Evolutionary conservation across 2,329 filamentous ascomycete genomes (phyloP).

Genomic region (Colletotrichum tabaci): DNA sequence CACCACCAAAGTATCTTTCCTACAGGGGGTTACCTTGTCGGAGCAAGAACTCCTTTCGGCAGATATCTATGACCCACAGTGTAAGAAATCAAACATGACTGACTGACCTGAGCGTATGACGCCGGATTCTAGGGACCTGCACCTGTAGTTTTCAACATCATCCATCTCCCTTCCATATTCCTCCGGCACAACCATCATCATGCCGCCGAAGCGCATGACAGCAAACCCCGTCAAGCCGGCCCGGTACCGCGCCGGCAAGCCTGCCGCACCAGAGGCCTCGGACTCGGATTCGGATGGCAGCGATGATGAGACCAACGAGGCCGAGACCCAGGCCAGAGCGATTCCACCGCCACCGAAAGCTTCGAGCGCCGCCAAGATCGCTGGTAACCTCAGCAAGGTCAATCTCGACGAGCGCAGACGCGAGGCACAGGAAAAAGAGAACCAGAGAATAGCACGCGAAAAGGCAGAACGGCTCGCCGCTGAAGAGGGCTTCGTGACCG

Average conservation of each 20-base stretch:
- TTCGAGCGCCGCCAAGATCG: constrained; percentile 69
- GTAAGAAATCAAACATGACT: no score
- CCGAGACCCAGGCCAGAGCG: constrained; percentile 46
- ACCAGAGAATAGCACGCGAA: constrained; percentile 62
- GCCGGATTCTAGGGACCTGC: not conserved
- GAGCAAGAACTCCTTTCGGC: no score
- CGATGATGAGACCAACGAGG: constrained; percentile 53
- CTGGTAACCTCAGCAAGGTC: constrained; percentile 67
- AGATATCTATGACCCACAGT: no score
- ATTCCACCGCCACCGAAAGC: constrained; percentile 71
- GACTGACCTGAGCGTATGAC: no score
- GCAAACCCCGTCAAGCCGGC: constrained; percentile 87
- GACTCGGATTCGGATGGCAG: constrained; percentile 68
- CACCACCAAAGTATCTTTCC: no score
- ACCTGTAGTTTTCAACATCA: constrained; percentile 20
- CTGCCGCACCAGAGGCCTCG: constrained; percentile 65
- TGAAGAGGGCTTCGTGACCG: constrained; percentile 76
- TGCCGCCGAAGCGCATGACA: constrained; percentile 90
- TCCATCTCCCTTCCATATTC: constrained; percentile 9
- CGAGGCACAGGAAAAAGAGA: constrained; percentile 63
- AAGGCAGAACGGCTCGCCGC: constrained; percentile 66
- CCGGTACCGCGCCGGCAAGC: constrained; percentile 90
- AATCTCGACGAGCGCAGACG: constrained; percentile 65
- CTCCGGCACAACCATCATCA: constrained; percentile 47
- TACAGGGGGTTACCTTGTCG: not conserved